Evolutionary conservation across 257 asterid species (phyloP).

Genomic region (Penstemon eatonii): DNA sequence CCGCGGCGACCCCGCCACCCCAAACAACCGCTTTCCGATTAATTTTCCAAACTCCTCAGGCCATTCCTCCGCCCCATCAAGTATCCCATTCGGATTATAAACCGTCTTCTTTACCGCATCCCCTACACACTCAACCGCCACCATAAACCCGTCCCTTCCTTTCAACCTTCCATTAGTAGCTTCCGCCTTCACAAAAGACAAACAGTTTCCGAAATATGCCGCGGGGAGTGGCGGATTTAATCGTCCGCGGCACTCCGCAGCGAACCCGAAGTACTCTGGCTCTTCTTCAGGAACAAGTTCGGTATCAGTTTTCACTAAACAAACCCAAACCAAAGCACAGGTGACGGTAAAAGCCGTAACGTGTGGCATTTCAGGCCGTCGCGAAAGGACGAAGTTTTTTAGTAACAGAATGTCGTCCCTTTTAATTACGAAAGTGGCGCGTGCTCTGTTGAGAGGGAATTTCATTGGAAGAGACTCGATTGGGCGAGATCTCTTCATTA

Average conservation of each 20-base stretch:
- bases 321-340: conserved; percentile 44
- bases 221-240: conserved; percentile 42
- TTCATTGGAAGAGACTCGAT: conserved; percentile 32
- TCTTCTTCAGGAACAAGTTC: conserved; percentile 37
- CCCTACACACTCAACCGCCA: conserved; percentile 33
- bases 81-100: conserved; percentile 39
- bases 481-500: conserved; percentile 26
- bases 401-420: conserved; percentile 38
- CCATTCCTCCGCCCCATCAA: conserved; percentile 43
- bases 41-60: conserved; percentile 37
- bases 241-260: conserved; percentile 51
- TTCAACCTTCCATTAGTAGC: conserved; percentile 30
- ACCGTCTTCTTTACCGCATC: conserved; percentile 34
- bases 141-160: conserved; percentile 33
- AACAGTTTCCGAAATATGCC: conserved; percentile 47
- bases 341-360: conserved; percentile 39
- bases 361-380: conserved; percentile 32
- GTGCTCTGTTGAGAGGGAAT: conserved; percentile 36
- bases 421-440: conserved; percentile 38
- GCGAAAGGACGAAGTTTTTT: conserved; percentile 22
- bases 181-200: conserved; percentile 36
- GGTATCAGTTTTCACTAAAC: conserved; percentile 33
- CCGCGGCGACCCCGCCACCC: conserved; percentile 46
- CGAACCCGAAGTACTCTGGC: conserved; percentile 38
- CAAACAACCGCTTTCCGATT: conserved; percentile 44